phyloP scores from a whole-genome alignment of 768 basidiomycete species.

The Suillus subluteus region DNA sequence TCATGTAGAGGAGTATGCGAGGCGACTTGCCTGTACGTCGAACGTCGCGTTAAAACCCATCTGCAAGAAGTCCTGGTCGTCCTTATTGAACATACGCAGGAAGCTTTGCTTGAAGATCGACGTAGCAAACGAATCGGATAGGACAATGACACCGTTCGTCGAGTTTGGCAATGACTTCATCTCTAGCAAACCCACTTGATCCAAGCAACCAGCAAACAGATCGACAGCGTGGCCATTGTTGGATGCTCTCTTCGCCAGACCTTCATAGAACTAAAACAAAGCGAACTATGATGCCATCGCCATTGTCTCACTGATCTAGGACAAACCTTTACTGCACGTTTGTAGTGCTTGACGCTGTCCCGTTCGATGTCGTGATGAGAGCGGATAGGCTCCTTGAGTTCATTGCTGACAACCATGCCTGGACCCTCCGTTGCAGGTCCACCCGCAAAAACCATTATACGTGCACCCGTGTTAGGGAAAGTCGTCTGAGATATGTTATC shows the following conservation, averaged over 20 bases:
- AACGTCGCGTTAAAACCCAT: conserved; percentile 99
- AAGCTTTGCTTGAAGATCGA: conserved; percentile 99
- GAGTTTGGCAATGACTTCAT: conserved; percentile 97
- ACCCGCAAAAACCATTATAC: conserved; percentile 95
- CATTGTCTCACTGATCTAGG: background rate
- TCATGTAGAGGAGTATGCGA: background rate
- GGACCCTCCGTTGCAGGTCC: conserved; percentile 97
- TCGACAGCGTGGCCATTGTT: conserved; percentile 96
- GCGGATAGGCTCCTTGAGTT: conserved; percentile 95
- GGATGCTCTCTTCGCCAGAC: conserved; percentile 88
- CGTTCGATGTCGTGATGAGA: conserved; percentile 99
- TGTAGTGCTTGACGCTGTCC: conserved; percentile 96
- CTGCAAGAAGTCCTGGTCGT: conserved; percentile 86
- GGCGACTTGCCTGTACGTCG: conserved; percentile 80
- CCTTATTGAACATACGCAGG: conserved; percentile 90
- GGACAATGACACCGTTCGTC: conserved; percentile 94
- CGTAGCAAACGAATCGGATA: conserved; percentile 96
- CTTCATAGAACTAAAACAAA: conserved; percentile 84
- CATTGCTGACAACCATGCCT: conserved; percentile 94
- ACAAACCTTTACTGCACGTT: conserved; percentile 90
- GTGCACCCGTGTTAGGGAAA: conserved; percentile 93
- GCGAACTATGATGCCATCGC: background rate
- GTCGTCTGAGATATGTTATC: conserved; percentile 53
- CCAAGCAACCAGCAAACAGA: conserved; percentile 94
- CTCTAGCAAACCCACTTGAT: conserved; percentile 96